Conservation (phyloP, 1,284 basidiomycete species). For the Leccinum pachyderme region DNA sequence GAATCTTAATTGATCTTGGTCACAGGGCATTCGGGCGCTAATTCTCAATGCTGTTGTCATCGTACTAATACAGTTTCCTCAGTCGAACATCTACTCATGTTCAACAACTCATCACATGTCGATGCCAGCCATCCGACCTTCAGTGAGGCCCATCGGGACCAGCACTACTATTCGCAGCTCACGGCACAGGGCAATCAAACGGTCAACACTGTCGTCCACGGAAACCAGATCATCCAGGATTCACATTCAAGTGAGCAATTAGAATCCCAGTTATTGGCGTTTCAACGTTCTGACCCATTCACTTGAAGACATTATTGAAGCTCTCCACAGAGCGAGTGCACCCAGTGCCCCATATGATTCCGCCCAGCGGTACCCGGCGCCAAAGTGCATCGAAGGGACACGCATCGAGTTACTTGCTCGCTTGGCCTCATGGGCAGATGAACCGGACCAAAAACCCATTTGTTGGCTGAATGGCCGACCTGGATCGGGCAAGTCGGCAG, state of each 20-base stretch:
- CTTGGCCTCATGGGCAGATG: conserved; percentile 17
- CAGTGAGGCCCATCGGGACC: conserved; percentile 24
- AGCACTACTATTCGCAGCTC: conserved; percentile 13
- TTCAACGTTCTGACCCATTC: conserved; percentile 2
- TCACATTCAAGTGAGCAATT: conserved; percentile 11
- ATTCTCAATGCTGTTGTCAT: too few species aligned
- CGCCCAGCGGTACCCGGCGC: conserved; percentile 20
- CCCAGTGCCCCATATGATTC: conserved; percentile 21
- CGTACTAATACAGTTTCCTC: too few species aligned
- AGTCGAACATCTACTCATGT: conserved; percentile 12
- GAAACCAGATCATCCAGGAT: conserved; percentile 21
- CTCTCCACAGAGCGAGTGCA: conserved; percentile 9
- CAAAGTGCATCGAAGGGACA: conserved; percentile 25
- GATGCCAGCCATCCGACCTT: conserved; percentile 27
- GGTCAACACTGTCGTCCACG: conserved; percentile 21
- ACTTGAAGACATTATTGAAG: too few species aligned
- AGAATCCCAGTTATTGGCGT: neutral
- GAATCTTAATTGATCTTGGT: too few species aligned
- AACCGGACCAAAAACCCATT: conserved; percentile 7
- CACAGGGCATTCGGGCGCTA: too few species aligned
- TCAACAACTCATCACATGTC: conserved; percentile 23
- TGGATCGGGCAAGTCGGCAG: conserved; percentile 23
- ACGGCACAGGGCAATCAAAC: conserved; percentile 16
- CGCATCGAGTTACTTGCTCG: conserved; percentile 19
- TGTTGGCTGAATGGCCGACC: conserved; percentile 22